Percentiles rank a stretch among this genome's conserved stretches.
phyloP scores from a whole-genome alignment of 2,329 filamentous ascomycete genomes.

The Xylariomycetidae sp. region DNA sequence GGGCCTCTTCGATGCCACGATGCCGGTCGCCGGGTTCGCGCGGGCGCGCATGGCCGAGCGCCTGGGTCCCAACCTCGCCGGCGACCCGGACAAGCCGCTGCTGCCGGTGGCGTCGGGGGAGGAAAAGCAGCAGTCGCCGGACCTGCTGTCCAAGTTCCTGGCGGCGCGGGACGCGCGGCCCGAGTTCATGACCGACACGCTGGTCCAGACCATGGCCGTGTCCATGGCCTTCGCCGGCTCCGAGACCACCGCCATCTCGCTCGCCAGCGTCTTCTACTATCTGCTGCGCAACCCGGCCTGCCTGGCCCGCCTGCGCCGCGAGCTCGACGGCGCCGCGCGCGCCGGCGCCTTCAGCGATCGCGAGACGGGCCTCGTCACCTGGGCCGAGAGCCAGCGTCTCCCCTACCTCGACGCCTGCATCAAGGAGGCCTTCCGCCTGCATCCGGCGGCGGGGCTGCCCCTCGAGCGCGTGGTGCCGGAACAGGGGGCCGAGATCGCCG shows the following conservation, averaged over 20 bases:
- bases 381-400: constrained; percentile 64
- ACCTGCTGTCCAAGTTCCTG: constrained; percentile 69
- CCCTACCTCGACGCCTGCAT: constrained; percentile 74
- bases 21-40: constrained; percentile 70
- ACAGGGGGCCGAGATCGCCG: constrained; percentile 59
- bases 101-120: constrained; percentile 19
- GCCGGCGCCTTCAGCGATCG: constrained; percentile 46
- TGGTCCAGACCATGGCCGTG: constrained; percentile 68
- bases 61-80: constrained; percentile 38
- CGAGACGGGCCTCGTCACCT: constrained; percentile 60
- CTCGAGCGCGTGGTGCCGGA: constrained; percentile 69
- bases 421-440: constrained; percentile 72
- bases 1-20: constrained; percentile 63
- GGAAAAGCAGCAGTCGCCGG: constrained; percentile 36
- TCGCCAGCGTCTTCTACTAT: constrained; percentile 70
- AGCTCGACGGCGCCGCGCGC: constrained; percentile 57
- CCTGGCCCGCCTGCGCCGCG: constrained; percentile 51
- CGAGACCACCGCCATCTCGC: constrained; percentile 74
- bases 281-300: constrained; percentile 58
- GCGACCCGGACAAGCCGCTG: constrained; percentile 27
- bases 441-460: constrained; percentile 68
- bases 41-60: constrained; percentile 63
- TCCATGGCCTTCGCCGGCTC: constrained; percentile 70
- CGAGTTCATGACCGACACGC: constrained; percentile 65
- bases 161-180: constrained; percentile 63